phyloP scores from a whole-genome alignment of 2,329 filamentous ascomycete genomes.

The Exophiala spinifera region DNA sequence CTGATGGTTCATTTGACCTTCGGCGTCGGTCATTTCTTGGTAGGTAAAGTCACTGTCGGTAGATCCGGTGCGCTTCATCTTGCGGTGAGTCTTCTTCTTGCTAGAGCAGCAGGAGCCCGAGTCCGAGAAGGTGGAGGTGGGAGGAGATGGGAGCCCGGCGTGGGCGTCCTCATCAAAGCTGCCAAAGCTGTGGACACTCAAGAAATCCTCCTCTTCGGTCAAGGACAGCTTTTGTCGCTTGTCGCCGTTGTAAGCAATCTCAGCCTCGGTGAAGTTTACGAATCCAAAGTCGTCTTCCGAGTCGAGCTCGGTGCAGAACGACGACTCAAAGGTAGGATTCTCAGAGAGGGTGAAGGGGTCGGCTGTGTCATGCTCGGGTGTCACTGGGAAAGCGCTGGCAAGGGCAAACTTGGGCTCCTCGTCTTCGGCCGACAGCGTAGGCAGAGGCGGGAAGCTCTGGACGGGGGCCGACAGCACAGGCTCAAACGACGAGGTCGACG shows the following conservation, averaged over 20 bases:
- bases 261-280: slow-evolving; percentile 63
- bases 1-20: slow-evolving; percentile 34
- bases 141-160: slow-evolving; percentile 62
- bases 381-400: slow-evolving; percentile 42
- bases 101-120: slow-evolving; percentile 22
- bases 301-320: slow-evolving; percentile 72
- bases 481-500: slow-evolving; percentile 57
- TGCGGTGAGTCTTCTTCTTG: slow-evolving; percentile 47
- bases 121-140: slow-evolving; percentile 59
- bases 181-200: slow-evolving; percentile 72
- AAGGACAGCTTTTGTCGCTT: slow-evolving; percentile 66
- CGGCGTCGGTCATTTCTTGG: slow-evolving; percentile 31
- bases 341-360: slow-evolving; percentile 29
- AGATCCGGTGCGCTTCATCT: slow-evolving; percentile 34
- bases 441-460: slow-evolving; percentile 58
- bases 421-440: slow-evolving; percentile 61
- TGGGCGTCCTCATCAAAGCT: slow-evolving; percentile 67
- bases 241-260: slow-evolving; percentile 58
- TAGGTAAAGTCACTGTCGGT: slow-evolving; percentile 34
- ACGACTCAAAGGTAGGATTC: slow-evolving; percentile 71
- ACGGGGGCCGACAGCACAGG: slow-evolving; percentile 39
- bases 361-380: slow-evolving; percentile 38
- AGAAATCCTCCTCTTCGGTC: slow-evolving; percentile 72
- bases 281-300: slow-evolving; percentile 86
- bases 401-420: slow-evolving; percentile 57